Evolutionary conservation across 2,329 filamentous ascomycete genomes (phyloP), one percentile per base, ranked within the genome.

Genomic region (Neospermospora avenae): DNA sequence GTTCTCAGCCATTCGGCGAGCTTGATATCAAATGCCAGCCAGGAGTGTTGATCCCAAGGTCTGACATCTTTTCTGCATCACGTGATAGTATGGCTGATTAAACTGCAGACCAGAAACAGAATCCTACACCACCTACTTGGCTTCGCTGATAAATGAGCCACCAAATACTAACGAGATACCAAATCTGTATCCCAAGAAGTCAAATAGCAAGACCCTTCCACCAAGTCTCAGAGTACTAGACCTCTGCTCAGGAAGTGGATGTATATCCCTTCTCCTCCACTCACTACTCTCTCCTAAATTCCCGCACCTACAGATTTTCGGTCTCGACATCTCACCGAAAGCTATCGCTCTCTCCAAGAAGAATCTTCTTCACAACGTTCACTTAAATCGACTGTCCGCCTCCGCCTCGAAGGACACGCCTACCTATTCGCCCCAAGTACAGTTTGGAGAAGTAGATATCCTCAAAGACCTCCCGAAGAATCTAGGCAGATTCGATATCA

Each of bases 171-270:
- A 4, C 10, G n/a, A 28, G n/a, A 28, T n/a, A n/a, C 42, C 44
- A 34, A 20, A 39, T 59, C 14, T 3, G 37, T 14, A 44, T 2
- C 16, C 4, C 39, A 18, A 42, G 6, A 20, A 20, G 4, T 8
- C 1, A 18, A n/a, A 18, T 18, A 11, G 10, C 16, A 42, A 42
- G 18, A 18, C 14, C 14, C 10, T 20, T 5, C 24, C 2, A 14
- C 25, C 34, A 11, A 18, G 69, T 16, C 67, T 96, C 13, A 81
- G 80, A 13, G 78, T 98, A 42, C 74, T 97, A 8, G 95, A 99
- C 73, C 79, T 97, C 31, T 98, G 95, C 74, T 93, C 91, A 0
- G 95, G 95, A 10, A 91, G 90, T 4, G 95, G 95, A 4, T 97
- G 93, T 75, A 96, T 98, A 64, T 83, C 91, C 0, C 81, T 98